phyloP scores from a whole-genome alignment of 2,329 filamentous ascomycete genomes.

The Hypoxylon sp. region DNA sequence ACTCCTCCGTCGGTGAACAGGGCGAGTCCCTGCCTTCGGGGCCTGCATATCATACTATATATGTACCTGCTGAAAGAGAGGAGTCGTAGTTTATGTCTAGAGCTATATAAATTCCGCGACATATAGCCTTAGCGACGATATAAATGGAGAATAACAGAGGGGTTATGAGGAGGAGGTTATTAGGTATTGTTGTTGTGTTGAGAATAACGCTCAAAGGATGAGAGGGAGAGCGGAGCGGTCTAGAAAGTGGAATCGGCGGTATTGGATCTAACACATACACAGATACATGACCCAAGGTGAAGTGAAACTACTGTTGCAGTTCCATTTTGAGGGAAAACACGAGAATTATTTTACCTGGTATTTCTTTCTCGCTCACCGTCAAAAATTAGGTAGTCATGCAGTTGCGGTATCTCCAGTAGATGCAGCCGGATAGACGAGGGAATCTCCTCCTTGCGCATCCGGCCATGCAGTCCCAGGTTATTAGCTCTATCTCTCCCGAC shows the following conservation, averaged over 20 bases:
- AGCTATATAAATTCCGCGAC: constrained; percentile 21
- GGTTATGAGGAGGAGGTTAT: neutral
- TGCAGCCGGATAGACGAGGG: constrained; percentile 32
- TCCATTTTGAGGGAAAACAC: neutral
- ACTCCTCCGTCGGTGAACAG: constrained; percentile 22
- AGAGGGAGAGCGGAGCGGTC: constrained; percentile 25
- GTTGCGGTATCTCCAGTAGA: constrained; percentile 21
- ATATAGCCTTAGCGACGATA: constrained; percentile 9
- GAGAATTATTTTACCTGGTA: constrained; percentile 1
- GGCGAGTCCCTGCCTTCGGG: constrained; percentile 20
- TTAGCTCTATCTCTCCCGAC: neutral
- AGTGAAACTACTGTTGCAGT: constrained; percentile 12
- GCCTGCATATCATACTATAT: constrained; percentile 1
- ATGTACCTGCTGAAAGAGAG: neutral
- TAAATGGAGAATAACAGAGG: constrained; percentile 10
- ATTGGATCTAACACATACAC: constrained; percentile 29
- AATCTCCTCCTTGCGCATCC: constrained; percentile 38
- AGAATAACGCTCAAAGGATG: neutral
- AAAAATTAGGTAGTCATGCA: constrained; percentile 37
- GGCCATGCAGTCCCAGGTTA: constrained; percentile 35
- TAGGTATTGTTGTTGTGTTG: neutral
- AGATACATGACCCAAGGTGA: neutral
- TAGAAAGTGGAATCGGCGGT: constrained; percentile 18
- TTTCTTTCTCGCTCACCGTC: constrained; percentile 21
- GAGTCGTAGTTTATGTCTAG: neutral